Evolutionary conservation across 2,329 filamentous ascomycete genomes (phyloP).

Genomic region (Aspergillus tubingensis): DNA sequence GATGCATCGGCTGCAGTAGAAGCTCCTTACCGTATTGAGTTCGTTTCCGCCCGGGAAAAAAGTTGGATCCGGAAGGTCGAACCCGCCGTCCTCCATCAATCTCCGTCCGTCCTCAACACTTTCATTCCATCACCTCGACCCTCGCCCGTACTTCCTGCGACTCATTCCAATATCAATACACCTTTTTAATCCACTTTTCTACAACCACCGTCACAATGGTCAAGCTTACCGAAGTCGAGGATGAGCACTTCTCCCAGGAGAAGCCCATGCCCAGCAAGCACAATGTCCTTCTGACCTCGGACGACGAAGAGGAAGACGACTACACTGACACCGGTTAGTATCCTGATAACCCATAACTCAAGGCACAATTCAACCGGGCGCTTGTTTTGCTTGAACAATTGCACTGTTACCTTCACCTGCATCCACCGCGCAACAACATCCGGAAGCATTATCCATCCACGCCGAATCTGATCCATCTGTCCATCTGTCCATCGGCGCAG

Average conservation of each 20-base stretch:
- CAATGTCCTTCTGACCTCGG: slow-evolving; percentile 53
- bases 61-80: slow-evolving; percentile 35
- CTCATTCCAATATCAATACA: slow-evolving; percentile 11
- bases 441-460: slow-evolving; percentile 9
- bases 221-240: slow-evolving; percentile 93
- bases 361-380: not conserved
- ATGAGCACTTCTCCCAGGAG: slow-evolving; percentile 83
- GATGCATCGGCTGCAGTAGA: slow-evolving; percentile 21
- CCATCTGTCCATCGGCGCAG: not conserved
- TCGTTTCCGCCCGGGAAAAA: slow-evolving; percentile 37
- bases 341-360: not conserved
- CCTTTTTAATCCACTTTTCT: slow-evolving; percentile 10
- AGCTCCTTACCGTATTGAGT: slow-evolving; percentile 38
- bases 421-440: slow-evolving; percentile 56
- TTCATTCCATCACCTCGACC: slow-evolving; percentile 13
- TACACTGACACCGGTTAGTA: slow-evolving; percentile 86
- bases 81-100: slow-evolving; percentile 29
- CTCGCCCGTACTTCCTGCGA: slow-evolving; percentile 5
- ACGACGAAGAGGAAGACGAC: slow-evolving; percentile 76
- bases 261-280: slow-evolving; percentile 64
- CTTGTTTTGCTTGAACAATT: not conserved
- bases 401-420: not conserved
- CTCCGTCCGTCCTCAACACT: slow-evolving; percentile 18
- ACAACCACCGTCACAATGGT: slow-evolving; percentile 66
- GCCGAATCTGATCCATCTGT: slow-evolving; percentile 3